Evolutionary conservation across 306 rosid genomes (phyloP), one percentile per base, ranked within the genome.

Genomic region (Abrus precatorius): DNA sequence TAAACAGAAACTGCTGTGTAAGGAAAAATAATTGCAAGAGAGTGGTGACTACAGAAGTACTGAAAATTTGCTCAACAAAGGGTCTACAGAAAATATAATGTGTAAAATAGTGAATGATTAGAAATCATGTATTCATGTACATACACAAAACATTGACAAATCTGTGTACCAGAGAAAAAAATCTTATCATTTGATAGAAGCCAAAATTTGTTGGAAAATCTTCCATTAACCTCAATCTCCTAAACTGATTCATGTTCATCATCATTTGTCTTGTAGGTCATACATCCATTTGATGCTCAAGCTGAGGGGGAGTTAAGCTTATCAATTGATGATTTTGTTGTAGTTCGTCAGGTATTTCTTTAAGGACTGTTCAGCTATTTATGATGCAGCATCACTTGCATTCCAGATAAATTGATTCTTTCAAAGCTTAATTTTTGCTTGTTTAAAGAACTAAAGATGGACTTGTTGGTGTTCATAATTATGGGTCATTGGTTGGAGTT

Each of bases 231-330:
- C 30, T 61, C 61, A 33, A 27, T 70, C 56, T 67, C 43, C 52
- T 9, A 3, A 34, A 69, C 66, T 76, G 79, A 76, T 65, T 80
- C 62, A 60, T 63, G 68, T 60, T 61, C 14, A 27, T 57, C 53
- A 48, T 73, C 30, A 66, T 77, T 68, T 78, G 38, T 76, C 78
- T 78, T 85, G 28, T 81, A 95, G 98, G 97, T 86, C 50, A 75
- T 95, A 61, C 98, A 95, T 80, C 89, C 93, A 43, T 95, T 95
- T 87, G 98, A 95, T 74, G 97, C 95, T 84, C 91, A 91, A 84
- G 93, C 92, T 78, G 95, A 86, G 2, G 97, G 97, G 41, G 98
- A 95, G 80, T 84, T 95, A 67, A 92, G 82, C 82, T 85, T 95
- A 56, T 85, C 97, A 3, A 50, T 95, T 47, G 97, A 90, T 80